These are phyloP conservation scores for Centaurea solstitialis DNA, from an alignment of 129 eudicot species.

Conservation along the genomic window DNA sequence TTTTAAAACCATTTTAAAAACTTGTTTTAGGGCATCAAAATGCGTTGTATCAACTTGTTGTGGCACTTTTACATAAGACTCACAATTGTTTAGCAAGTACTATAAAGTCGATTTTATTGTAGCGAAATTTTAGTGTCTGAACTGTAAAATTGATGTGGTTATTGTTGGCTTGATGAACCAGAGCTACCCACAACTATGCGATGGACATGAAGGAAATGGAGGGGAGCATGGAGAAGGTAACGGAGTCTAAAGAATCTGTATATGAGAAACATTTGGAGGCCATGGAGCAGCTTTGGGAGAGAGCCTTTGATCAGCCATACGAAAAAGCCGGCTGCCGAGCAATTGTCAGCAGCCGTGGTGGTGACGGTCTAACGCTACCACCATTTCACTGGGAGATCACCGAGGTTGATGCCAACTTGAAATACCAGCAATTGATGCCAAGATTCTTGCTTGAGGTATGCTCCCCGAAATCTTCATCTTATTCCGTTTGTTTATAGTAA, in stretches of 20 bases:
- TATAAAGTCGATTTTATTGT: too few species aligned
- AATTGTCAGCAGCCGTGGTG: constrained; percentile 21
- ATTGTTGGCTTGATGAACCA: constrained; percentile 40
- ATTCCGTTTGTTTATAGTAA: too few species aligned
- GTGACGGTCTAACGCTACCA: constrained; percentile 13
- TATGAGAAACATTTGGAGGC: constrained; percentile 47
- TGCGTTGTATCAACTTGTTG: too few species aligned
- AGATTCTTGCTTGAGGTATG: constrained; percentile 83
- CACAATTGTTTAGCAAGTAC: too few species aligned
- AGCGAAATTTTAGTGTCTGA: too few species aligned
- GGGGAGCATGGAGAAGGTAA: constrained; percentile 48
- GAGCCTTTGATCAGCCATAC: constrained; percentile 75
- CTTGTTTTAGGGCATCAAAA: too few species aligned
- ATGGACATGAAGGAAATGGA: constrained; percentile 77
- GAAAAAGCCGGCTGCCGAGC: constrained; percentile 81
- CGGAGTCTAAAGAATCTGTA: constrained; percentile 46
- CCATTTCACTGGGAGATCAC: constrained; percentile 70
- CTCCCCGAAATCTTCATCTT: neutral
- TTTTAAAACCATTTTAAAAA: too few species aligned
- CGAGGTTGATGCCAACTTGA: constrained; percentile 65
- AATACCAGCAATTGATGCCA: constrained; percentile 65
- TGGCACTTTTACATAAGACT: too few species aligned
- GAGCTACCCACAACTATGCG: constrained; percentile 86
- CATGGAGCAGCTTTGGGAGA: constrained; percentile 77
- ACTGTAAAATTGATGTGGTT: neutral